Conservation (phyloP, 164 flowering plant species). For the Sedum album region DNA sequence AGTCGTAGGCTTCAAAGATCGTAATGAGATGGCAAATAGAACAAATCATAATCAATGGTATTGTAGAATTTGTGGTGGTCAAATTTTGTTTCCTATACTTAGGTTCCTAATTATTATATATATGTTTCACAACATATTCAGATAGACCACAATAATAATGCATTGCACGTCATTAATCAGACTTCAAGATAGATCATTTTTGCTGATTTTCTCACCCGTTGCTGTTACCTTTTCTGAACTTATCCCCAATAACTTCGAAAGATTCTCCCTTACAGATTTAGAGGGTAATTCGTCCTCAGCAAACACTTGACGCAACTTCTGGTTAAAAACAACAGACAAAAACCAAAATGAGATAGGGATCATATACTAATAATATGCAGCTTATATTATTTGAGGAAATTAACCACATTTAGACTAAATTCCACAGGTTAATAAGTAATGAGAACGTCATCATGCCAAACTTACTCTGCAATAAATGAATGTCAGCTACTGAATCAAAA, state of each 20-base stretch:
- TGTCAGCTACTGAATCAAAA: not conserved
- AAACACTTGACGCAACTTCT: conserved; percentile 85
- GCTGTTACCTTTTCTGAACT: conserved; percentile 70
- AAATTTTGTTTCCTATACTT: not conserved
- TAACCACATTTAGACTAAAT: too few species aligned
- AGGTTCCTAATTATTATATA: too few species aligned
- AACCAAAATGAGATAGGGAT: conserved; percentile 8
- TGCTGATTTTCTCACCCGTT: not conserved
- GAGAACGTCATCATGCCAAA: too few species aligned
- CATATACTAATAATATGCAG: not conserved
- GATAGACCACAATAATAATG: not conserved
- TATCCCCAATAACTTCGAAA: conserved; percentile 73
- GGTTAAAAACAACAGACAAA: conserved; percentile 14
- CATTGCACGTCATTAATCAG: not conserved
- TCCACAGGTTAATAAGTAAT: too few species aligned
- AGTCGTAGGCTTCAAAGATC: not conserved
- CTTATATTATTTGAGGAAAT: not conserved
- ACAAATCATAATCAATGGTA: not conserved
- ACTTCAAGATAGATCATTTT: not conserved
- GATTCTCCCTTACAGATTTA: conserved; percentile 48
- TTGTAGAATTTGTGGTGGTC: not conserved
- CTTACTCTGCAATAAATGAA: too few species aligned
- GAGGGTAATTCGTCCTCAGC: conserved; percentile 92
- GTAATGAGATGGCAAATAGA: not conserved
- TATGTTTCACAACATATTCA: too few species aligned